Evolutionary conservation across 1,284 basidiomycete species (phyloP), one percentile per base, ranked within the genome.

Genomic region (Somion occarium): DNA sequence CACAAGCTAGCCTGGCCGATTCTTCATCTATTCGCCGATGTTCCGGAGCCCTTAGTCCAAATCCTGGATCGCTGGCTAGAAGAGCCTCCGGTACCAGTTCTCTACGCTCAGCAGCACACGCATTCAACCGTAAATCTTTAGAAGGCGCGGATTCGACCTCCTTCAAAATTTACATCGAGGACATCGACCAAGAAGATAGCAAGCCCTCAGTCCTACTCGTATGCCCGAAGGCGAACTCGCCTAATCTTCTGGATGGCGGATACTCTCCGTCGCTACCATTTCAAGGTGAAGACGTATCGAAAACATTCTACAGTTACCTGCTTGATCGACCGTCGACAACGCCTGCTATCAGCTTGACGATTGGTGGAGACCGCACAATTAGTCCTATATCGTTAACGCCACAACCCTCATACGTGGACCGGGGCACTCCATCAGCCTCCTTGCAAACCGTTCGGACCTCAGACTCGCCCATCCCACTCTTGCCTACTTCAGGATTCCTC

Each of bases 381-480:
- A 62, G 57, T 44, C 57, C 56, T 3, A 52, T 62, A 7, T 59
- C 57, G 1, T 56, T 61, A 27, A 61, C 61, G 1, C 58, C 59
- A 1, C 3, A 56, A 51, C 12, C 53, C 53, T 13, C n/a, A 26
- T 1, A 53, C 51, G 9, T 19, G 7, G 39, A 19, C 7, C 7
- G 39, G 19, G 9, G 13, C 39, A 18, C 7, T 18, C 19, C 39
- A 5, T 7, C 7, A 18, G 5, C 7, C 39, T 41, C 39, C 5
- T 5, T 41, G 7, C 39, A 41, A 9, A 41, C 15, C 7, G 9
- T 18, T 22, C 15, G 39, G 15, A 41, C 39, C 18, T 9, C 39
- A 37, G 13, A 5, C 20, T 41, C 39, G 20, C 20, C 24, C 45
- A 46, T 5, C 44, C 53, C 48, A 24, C 25, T 53, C 48, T 19